Percentiles rank a stretch among this genome's conserved stretches.
These are phyloP conservation scores for Podaxis pistillaris DNA, from an alignment of 768 basidiomycete species.

Conservation along the genomic window DNA sequence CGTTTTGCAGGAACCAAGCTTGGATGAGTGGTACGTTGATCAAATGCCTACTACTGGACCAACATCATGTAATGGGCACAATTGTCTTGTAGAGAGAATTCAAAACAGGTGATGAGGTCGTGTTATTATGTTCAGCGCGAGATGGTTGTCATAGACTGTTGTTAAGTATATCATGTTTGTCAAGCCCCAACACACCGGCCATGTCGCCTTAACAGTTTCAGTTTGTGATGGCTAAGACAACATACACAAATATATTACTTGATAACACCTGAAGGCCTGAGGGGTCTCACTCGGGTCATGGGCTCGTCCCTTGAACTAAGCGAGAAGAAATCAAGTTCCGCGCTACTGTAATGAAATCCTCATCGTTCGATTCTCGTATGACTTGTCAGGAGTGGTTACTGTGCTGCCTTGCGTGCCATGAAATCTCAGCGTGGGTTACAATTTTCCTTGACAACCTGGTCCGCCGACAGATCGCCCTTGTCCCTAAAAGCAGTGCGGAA, in stretches of 20 bases:
- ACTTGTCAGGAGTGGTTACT: neutral
- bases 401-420: neutral
- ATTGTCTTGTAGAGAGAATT: too few relatives aligned
- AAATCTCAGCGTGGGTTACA: neutral
- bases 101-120: too few relatives aligned
- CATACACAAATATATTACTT: neutral
- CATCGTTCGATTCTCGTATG: constrained; percentile 3
- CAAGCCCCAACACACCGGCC: too few relatives aligned
- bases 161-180: too few relatives aligned
- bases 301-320: neutral
- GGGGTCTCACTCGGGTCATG: neutral
- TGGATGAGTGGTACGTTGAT: too few relatives aligned
- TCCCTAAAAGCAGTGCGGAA: neutral
- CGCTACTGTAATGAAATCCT: neutral
- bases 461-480: neutral
- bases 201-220: neutral
- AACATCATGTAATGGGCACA: too few relatives aligned
- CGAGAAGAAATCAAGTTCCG: neutral
- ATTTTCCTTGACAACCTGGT: neutral
- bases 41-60: too few relatives aligned
- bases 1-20: too few relatives aligned
- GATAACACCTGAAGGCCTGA: neutral
- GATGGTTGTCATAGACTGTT: too few relatives aligned
- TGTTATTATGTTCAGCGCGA: too few relatives aligned
- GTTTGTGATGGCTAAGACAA: neutral